Evolutionary conservation across 306 rosid genomes (phyloP), one percentile per base, ranked within the genome.

Genomic region (Ziziphus jujuba): DNA sequence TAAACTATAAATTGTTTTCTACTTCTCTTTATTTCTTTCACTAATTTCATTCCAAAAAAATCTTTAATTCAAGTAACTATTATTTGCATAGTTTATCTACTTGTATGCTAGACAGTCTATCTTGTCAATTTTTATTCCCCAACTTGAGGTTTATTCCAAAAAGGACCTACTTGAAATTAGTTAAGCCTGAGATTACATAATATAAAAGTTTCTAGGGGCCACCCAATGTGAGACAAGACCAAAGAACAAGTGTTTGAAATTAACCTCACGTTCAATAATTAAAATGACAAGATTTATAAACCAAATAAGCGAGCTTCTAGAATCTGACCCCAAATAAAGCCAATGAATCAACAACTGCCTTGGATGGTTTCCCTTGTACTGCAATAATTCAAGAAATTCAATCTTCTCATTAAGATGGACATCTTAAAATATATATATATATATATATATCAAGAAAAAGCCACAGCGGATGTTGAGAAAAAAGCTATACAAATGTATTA

Each of bases 271-370:
- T 43, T 34, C 56, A 66, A 63, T 50, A 16, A 66, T 51, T 24
- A 43, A 50, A 79, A 56, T 6, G 6, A 57, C 67, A 69, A 55
- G 57, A 56, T 43, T 67, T 53, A 72, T 22, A 66, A 72, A 70
- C 24, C 22, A 67, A 77, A 71, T 63, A 61, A 75, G 67, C 24
- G 67, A 78, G 71, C 40, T 22, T 44, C 31, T 66, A 74, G 85
- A 88, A 84, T 74, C 84, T 86, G 68, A 93, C 98, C 98, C 97
- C 98, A 80, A 93, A 93, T 79, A 90, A 75, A 78, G 98, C 98
- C 88, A 90, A 88, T 35, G 95, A 86, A 80, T 90, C 97, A 75
- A 93, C 98, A 72, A 90, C 67, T 15, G 85, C 81, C 85, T 90
- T 86, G 22, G 98, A 93, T 38, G 97, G 97, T 69, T 88, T 93